Percentiles rank a stretch among this genome's conserved stretches.
Conservation (phyloP, 345 rosid genomes). For the Aethionema arabicum region DNA sequence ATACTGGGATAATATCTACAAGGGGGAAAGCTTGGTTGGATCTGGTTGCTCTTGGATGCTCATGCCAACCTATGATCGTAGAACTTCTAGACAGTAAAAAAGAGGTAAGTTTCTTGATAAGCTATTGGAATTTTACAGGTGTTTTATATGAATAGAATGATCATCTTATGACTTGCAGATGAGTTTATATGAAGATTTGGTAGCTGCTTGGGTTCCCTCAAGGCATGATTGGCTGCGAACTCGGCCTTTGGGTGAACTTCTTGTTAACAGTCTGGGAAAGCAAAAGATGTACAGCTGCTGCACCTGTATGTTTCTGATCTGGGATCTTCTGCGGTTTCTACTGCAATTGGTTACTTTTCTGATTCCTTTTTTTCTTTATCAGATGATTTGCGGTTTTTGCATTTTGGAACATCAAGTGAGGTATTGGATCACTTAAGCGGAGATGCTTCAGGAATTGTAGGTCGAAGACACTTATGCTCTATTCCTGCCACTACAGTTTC, state of each 20-base stretch:
- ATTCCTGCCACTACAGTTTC: constrained; percentile 89
- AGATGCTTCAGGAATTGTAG: constrained; percentile 72
- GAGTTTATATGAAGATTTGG: constrained; percentile 98
- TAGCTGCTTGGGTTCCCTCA: constrained; percentile 95
- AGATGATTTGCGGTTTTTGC: constrained; percentile 85
- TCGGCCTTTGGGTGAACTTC: constrained; percentile 71
- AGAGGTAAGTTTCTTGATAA: constrained; percentile 49
- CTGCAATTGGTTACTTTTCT: constrained; percentile 21
- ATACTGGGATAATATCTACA: constrained; percentile 89
- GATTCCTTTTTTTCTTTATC: constrained; percentile 30
- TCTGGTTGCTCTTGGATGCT: constrained; percentile 72
- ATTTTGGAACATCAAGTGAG: constrained; percentile 98
- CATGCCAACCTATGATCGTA: constrained; percentile 66
- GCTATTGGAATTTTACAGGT: constrained; percentile 1
- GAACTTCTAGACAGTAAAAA: constrained; percentile 65
- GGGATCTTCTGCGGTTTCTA: neutral
- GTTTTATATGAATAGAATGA: constrained; percentile 8
- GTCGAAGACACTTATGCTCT: constrained; percentile 90
- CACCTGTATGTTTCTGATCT: constrained; percentile 57
- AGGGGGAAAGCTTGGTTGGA: constrained; percentile 92
- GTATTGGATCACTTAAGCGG: constrained; percentile 90
- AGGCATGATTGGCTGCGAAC: constrained; percentile 80
- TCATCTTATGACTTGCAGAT: constrained; percentile 47
- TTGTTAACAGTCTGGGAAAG: constrained; percentile 69
- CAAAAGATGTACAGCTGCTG: constrained; percentile 79